Conservation (phyloP, 208 protist genomes). For the Acanthamoeba royreba region DNA sequence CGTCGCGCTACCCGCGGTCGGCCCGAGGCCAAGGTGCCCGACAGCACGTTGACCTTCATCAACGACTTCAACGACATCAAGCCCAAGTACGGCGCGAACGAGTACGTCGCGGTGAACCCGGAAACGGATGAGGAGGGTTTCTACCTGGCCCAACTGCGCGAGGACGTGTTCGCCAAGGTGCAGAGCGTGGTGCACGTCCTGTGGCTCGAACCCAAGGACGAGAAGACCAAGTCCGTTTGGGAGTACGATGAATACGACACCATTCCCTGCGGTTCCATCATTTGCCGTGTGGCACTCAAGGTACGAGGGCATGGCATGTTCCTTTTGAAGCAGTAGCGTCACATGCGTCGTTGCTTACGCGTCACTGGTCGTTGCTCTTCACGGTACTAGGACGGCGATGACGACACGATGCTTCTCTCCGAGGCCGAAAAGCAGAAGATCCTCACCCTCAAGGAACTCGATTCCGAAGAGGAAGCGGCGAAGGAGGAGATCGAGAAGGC, state of each 20-base stretch:
- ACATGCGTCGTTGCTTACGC: neutral
- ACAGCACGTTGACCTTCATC: neutral
- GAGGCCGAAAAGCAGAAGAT: neutral
- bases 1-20: neutral
- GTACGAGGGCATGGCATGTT: too few species aligned
- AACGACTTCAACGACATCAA: neutral
- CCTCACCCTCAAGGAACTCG: neutral
- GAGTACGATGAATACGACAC: neutral
- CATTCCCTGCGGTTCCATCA: neutral
- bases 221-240: neutral
- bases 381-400: neutral
- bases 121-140: neutral
- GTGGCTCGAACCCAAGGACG: neutral
- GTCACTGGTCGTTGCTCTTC: neutral
- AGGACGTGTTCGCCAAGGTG: neutral
- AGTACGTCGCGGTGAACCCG: neutral
- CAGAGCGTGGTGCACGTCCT: neutral
- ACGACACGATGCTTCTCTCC: neutral
- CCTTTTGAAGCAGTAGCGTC: too few species aligned
- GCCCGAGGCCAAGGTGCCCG: neutral
- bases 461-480: neutral
- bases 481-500: neutral
- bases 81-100: neutral
- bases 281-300: neutral
- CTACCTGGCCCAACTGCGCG: neutral